Evolutionary conservation across 1,139 yeast species (phyloP).

Genomic region (Dujonia santamariae): DNA sequence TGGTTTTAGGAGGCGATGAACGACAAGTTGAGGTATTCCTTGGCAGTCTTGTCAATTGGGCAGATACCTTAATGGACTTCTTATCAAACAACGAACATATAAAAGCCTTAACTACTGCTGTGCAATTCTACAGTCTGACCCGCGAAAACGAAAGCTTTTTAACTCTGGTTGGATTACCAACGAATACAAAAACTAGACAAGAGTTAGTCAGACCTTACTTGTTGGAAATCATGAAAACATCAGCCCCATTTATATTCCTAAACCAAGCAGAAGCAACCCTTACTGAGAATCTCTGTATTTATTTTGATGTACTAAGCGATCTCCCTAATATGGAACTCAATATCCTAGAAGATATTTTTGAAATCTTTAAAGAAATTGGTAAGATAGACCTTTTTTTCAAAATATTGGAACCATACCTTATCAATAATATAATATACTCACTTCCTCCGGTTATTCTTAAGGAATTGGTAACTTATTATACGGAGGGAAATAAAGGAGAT

Average conservation of each 20-base stretch:
- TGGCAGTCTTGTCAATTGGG: constrained; percentile 72
- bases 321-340: constrained; percentile 22
- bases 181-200: constrained; percentile 39
- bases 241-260: constrained; percentile 41
- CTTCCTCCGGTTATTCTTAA: constrained; percentile 65
- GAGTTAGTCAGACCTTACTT: constrained; percentile 52
- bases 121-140: constrained; percentile 44
- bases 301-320: constrained; percentile 22
- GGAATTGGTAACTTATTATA: constrained; percentile 52
- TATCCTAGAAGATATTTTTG: constrained; percentile 54
- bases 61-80: constrained; percentile 53
- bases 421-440: constrained; percentile 38
- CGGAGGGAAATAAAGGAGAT: constrained; percentile 32
- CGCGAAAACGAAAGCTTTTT: constrained; percentile 42
- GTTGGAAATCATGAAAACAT: constrained; percentile 52
- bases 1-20: constrained; percentile 16
- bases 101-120: constrained; percentile 54
- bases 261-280: constrained; percentile 7
- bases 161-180: constrained; percentile 53
- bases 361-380: constrained; percentile 32
- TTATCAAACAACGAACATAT: constrained; percentile 49
- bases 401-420: constrained; percentile 49
- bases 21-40: constrained; percentile 35
- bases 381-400: constrained; percentile 54
- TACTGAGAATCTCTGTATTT: constrained; percentile 14